phyloP scores from a whole-genome alignment of 768 basidiomycete genomes.

The Tulasnella sp. region DNA sequence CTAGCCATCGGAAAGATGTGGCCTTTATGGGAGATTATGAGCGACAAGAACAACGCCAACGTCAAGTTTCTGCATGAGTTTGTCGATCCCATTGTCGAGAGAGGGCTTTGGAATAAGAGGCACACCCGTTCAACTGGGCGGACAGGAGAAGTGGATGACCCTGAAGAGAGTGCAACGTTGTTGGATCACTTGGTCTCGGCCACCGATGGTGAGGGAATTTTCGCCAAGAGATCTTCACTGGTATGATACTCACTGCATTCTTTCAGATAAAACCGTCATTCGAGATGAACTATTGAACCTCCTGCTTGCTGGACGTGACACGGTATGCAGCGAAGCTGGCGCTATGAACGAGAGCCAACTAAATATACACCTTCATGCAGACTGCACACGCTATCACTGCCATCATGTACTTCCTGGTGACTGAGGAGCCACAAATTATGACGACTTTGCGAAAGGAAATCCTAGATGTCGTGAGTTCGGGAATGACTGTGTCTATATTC shows the following conservation, averaged over 20 bases:
- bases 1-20: no score
- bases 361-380: conserved; percentile 14
- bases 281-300: conserved; percentile 71
- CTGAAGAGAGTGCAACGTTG: conserved; percentile 45
- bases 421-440: conserved; percentile 37
- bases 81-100: no score
- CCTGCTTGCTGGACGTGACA: conserved; percentile 67
- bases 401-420: conserved; percentile 43
- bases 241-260: conserved; percentile 4
- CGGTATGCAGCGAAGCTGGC: conserved; percentile 33
- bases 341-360: no score
- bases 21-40: no score
- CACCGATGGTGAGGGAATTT: conserved; percentile 41
- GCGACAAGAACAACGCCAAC: no score
- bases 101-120: no score
- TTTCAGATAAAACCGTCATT: conserved; percentile 49
- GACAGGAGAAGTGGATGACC: no score
- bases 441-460: conserved; percentile 41
- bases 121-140: no score
- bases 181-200: conserved; percentile 54
- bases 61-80: no score
- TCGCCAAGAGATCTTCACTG: no score
- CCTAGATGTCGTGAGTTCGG: conserved; percentile 35
- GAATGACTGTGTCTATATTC: conserved; percentile 39
- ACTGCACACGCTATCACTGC: conserved; percentile 43